Evolutionary conservation across 2,329 filamentous ascomycete species (phyloP).

Genomic region (Paracamarosporium sp.): DNA sequence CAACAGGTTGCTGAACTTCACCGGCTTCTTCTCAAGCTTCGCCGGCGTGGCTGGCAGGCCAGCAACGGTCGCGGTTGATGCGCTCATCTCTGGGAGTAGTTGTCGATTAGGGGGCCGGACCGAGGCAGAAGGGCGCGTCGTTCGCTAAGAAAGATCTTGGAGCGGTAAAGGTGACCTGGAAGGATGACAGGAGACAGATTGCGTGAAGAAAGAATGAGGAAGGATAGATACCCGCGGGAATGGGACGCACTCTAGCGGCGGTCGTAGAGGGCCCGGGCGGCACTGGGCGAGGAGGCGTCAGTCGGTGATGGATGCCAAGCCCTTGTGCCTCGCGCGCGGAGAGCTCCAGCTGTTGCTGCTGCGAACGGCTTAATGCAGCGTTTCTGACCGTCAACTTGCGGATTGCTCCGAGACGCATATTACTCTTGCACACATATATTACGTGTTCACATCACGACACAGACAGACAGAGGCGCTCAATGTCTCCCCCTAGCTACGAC

Average conservation of each 20-base stretch:
- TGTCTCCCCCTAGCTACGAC: neutral
- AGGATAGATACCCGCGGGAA: slow-evolving; percentile 7
- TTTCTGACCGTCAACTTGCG: neutral
- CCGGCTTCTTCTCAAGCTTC: slow-evolving; percentile 94
- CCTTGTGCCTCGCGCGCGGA: neutral
- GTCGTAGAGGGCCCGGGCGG: slow-evolving; percentile 4
- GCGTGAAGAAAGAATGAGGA: slow-evolving; percentile 11
- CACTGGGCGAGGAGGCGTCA: slow-evolving; percentile 8
- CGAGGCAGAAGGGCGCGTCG: slow-evolving; percentile 94
- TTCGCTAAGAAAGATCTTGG: slow-evolving; percentile 59
- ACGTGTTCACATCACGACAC: neutral
- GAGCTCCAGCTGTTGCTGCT: neutral
- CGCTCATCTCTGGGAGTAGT: slow-evolving; percentile 59
- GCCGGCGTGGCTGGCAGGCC: slow-evolving; percentile 58
- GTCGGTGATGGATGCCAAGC: neutral
- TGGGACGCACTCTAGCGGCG: slow-evolving; percentile 28
- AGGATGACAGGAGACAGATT: neutral
- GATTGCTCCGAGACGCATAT: neutral
- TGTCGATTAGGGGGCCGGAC: slow-evolving; percentile 81
- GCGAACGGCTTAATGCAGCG: neutral
- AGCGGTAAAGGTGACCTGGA: slow-evolving; percentile 13
- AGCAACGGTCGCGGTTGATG: slow-evolving; percentile 51
- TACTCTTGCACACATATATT: neutral
- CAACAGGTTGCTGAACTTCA: slow-evolving; percentile 99
- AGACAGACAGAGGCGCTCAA: neutral